A percentile compares a stretch with the other conserved stretches of the same genome.
Conservation (phyloP, 2,329 filamentous ascomycete genomes). For the Clonostachys chloroleuca region DNA sequence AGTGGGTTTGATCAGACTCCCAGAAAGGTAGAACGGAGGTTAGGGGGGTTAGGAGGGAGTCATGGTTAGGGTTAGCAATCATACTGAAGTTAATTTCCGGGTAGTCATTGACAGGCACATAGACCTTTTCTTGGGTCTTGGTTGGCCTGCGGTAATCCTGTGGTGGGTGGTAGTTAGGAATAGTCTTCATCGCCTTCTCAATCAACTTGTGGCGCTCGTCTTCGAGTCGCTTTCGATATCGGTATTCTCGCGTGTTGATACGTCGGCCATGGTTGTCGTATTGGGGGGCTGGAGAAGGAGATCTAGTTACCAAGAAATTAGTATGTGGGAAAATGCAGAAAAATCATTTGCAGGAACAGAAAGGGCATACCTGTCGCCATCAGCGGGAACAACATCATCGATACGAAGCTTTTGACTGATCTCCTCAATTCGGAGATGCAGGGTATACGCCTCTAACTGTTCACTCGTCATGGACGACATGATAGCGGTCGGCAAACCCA, state of each 20-base stretch:
- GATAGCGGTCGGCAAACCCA: conserved; percentile 95
- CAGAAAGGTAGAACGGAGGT: conserved; percentile 30
- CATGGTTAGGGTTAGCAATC: conserved; percentile 83
- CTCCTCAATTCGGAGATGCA: conserved; percentile 96
- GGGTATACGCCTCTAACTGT: conserved; percentile 93
- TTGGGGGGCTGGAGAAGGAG: conserved; percentile 90
- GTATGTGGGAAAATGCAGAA: conserved; percentile 7
- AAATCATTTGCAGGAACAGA: not conserved
- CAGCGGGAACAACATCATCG: conserved; percentile 95
- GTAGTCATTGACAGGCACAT: conserved; percentile 99
- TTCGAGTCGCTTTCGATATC: conserved; percentile 95
- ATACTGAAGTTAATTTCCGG: conserved; percentile 99
- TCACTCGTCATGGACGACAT: conserved; percentile 97
- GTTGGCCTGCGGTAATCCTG: conserved; percentile 98
- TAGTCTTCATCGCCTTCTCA: conserved; percentile 99
- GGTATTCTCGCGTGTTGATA: conserved; percentile 98
- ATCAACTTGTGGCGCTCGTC: conserved; percentile 98
- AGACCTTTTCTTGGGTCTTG: conserved; percentile 99
- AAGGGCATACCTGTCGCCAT: conserved; percentile 79
- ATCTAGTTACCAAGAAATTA: conserved; percentile 50
- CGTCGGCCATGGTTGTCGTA: conserved; percentile 99
- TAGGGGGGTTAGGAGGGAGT: conserved; percentile 67
- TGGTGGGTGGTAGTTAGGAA: conserved; percentile 98
- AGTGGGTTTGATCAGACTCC: conserved; percentile 9
- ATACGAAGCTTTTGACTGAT: conserved; percentile 99